Base-by-base conservation (phyloP, 306 rosid species). In the Malus orientalis region DNA sequence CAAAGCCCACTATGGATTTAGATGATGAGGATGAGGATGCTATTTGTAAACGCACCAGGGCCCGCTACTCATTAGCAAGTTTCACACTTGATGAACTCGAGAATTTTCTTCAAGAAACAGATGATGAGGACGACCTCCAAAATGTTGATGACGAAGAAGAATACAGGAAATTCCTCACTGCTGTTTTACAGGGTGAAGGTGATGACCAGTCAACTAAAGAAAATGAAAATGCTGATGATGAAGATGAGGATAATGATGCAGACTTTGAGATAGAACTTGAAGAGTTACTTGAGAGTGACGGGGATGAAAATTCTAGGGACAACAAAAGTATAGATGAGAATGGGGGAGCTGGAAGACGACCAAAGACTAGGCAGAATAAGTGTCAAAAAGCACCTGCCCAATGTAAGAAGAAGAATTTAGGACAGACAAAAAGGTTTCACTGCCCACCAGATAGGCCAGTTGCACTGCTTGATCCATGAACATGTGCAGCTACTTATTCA, bases 181-280 rank as follows among this genome's bases (percentile, higher is more conserved):
- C 97, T 60, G 96, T 95, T 49, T 87, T 92, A 82, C 92, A 77
- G 57, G 93, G 85, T 79, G 92, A 90, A 47, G 89, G 72, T 71
- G 91, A 83, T 27, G 84, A 76, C 67, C 74, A 79, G 80, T 83
- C 84, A 54, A 60, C 81, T 61, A 88, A 86, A 78, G 96, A 76
- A 81, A 89, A 89, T 83, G 96, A 81, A 81, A 91, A 47, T 78
- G 90, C 65, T 55, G 96, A 86, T 62, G 97, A 95, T 45, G 99
- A 87, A 77, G 93, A 92, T 75, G 99, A 92, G 78, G 97, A 95
- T 80, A 95, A 89, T 53, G 99, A 95, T 86, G 96, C 86, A 15
- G 99, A 95, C 86, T 95, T 92, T 82, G 99, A 95, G 88, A 84
- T 91, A 82, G 99, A 95, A 81, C 93, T 95, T 74, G 97, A 95